These are phyloP conservation scores for Nicotiana obtusifolia DNA, from an alignment of 257 asterid genomes.

Conservation along the genomic window DNA sequence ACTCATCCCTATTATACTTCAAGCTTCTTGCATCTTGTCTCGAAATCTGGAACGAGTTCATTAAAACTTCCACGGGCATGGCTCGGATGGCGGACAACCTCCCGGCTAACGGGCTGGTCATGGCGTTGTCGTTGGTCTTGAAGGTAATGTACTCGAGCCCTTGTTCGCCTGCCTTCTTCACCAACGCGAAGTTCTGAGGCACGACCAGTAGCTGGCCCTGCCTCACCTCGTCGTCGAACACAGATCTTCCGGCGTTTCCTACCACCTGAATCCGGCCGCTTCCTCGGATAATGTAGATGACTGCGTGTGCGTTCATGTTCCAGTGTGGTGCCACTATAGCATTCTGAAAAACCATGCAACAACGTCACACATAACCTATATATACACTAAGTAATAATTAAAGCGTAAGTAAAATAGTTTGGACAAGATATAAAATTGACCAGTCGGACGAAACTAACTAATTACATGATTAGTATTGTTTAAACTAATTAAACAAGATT, in stretches of 20 bases:
- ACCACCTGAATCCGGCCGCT: slow-evolving; percentile 46
- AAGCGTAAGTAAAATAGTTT: too few species aligned
- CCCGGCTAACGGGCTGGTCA: slow-evolving; percentile 40
- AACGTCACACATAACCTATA: not conserved
- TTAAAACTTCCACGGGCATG: slow-evolving; percentile 55
- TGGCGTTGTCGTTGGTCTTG: slow-evolving; percentile 55
- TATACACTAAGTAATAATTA: too few species aligned
- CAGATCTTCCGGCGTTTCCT: slow-evolving; percentile 29
- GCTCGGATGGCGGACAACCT: slow-evolving; percentile 38
- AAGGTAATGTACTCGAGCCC: slow-evolving; percentile 56
- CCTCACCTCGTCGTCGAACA: slow-evolving; percentile 43
- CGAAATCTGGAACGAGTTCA: slow-evolving; percentile 31
- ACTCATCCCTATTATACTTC: slow-evolving; percentile 49
- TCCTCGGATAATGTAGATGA: slow-evolving; percentile 40
- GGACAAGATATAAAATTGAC: too few species aligned
- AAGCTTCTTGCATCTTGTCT: slow-evolving; percentile 36
- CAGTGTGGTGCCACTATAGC: slow-evolving; percentile 50
- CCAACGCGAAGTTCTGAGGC: slow-evolving; percentile 46
- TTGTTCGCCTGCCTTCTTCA: slow-evolving; percentile 41
- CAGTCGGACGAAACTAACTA: too few species aligned
- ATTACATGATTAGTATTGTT: too few species aligned
- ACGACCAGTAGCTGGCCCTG: slow-evolving; percentile 48
- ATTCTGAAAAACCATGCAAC: slow-evolving; percentile 18
- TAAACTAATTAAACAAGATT: too few species aligned
- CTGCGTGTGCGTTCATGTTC: slow-evolving; percentile 46